These are phyloP conservation scores for Aureobasidium sp. DNA, from an alignment of 2,329 filamentous ascomycete genomes.

Conservation along the genomic window DNA sequence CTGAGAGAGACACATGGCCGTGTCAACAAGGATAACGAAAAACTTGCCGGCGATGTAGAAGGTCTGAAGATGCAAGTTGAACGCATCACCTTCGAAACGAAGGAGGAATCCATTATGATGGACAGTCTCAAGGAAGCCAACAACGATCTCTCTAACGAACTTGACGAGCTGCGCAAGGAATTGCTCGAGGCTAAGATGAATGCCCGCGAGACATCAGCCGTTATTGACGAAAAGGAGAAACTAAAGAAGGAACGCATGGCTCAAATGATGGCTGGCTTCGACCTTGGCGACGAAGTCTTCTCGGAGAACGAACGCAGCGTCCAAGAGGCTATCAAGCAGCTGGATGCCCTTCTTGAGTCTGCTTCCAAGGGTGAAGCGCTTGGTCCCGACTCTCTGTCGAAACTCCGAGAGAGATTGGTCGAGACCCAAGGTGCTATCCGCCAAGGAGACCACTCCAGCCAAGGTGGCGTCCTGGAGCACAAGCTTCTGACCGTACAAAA, in stretches of 20 bases:
- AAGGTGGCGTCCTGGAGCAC: constrained; percentile 64
- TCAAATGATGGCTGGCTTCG: constrained; percentile 99
- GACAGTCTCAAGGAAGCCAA: constrained; percentile 96
- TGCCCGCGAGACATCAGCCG: constrained; percentile 84
- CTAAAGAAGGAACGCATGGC: constrained; percentile 99
- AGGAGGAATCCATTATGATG: constrained; percentile 96
- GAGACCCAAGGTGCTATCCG: constrained; percentile 89
- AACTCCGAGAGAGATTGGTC: constrained; percentile 69
- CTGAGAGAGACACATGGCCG: constrained; percentile 81
- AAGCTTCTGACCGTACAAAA: constrained; percentile 67
- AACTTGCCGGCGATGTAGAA: constrained; percentile 76
- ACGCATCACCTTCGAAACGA: constrained; percentile 89
- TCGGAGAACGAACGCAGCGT: constrained; percentile 87
- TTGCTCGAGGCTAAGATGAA: constrained; percentile 94
- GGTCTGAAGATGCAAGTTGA: constrained; percentile 96
- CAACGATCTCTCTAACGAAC: constrained; percentile 78
- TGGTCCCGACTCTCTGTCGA: constrained; percentile 71
- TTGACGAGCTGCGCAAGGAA: constrained; percentile 94
- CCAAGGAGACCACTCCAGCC: constrained; percentile 81
- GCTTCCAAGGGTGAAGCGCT: constrained; percentile 61
- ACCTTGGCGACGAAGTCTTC: constrained; percentile 86
- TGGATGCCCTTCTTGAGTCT: constrained; percentile 72
- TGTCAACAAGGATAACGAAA: constrained; percentile 84
- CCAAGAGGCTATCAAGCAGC: constrained; percentile 71
- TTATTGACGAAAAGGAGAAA: constrained; percentile 94